Base-by-base conservation (phyloP, 148 eudicot genomes). In the Mesembryanthemum crystallinum region DNA sequence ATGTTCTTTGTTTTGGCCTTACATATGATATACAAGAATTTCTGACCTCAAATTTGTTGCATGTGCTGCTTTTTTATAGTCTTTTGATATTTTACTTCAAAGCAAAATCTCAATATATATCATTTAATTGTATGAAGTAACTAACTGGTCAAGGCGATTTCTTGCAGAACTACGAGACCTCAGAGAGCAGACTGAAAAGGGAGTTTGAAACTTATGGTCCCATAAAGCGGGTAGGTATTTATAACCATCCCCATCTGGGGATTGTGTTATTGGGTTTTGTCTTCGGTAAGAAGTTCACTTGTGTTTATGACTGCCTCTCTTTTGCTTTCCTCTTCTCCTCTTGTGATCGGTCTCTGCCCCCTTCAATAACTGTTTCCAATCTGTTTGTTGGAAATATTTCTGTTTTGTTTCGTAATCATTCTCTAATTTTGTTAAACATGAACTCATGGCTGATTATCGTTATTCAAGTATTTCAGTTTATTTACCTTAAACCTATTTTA, bases 201-300 rank as follows among this genome's bases (percentile, higher is more conserved):
- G 99, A 96, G 91, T 96, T 96, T 84, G 99, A 96, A 86, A 89
- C 98, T 78, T 96, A 92, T 83, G 99, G 99, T 67, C 94, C 99
- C 43, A 92, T 96, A 86, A 96, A 96, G 81, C 92, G 92, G 99
- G 99, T 93, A 93, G 88, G 98, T 93, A 85, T 82, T 85, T 55
- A 54, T 76, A 78, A 84, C 83, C 83, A 72, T 77, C 80, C 86
- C 80, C 61, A 55, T 77, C 66, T 70, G 85, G 84, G 89, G 85
- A 85, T 85, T 79, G 57, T 89, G 92, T 89, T 86, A 78, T 86
- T 85, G 79, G 73, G 78, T 87, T 88, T 88, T 79, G 83, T 79
- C 80, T 82, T 89, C 82, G 97, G 94, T 91, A 87, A 92, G 93
- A 82, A 77, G 78, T 83, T 45, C 67, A 64, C 71, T 45, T 71